Base-by-base conservation (phyloP, 371 early-diverging fungal genomes). In the Mortierella polycephala region DNA sequence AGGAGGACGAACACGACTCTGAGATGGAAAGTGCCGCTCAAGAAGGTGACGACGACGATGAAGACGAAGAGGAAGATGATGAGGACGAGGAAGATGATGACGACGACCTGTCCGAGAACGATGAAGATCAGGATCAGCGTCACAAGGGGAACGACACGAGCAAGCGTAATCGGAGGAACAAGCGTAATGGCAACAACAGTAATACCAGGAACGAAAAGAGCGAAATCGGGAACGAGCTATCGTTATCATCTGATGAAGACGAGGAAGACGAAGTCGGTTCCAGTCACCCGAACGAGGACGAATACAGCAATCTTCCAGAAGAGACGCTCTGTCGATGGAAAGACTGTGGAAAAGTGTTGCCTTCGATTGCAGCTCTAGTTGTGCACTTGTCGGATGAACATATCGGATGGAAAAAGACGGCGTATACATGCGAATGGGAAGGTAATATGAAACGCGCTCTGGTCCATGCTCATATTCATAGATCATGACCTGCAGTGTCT, bases 391-490 rank as follows among this genome's bases (percentile, higher is more conserved):
- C 90, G 18, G 85, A 87, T 76, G 90, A 87, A 59, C 91, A 91
- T 65, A 85, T 91, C 20, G 91, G 91, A 13, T 87, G 88, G 86
- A 91, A 90, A 59, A 85, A 85, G 59, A 84, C 86, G 5, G 83
- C 84, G 14, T 91, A 91, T 60, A 83, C 75, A 54, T 91, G 91
- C 58, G 86, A 89, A 55, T 91, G 91, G 91, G 66, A 79, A 64
- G 79, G 75, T 69, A 65, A 57, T 7, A 6, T 7, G 45, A 8
- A 10, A 20, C 46, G 46, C 16, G 5, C 46, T 46, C 13, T 13
- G 46, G 46, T 3, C 46, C 30, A 30, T 30, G 30, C 30, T 30
- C 30, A 30, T 30, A 30, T 30, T 30, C 30, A 30, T 46, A 14
- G 47, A 13, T 59, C 44, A 46, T 14, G 46, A 23, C 46, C 7